Evolutionary conservation across 306 rosid species (phyloP).

Genomic region (Amphicarpaea edgeworthii): DNA sequence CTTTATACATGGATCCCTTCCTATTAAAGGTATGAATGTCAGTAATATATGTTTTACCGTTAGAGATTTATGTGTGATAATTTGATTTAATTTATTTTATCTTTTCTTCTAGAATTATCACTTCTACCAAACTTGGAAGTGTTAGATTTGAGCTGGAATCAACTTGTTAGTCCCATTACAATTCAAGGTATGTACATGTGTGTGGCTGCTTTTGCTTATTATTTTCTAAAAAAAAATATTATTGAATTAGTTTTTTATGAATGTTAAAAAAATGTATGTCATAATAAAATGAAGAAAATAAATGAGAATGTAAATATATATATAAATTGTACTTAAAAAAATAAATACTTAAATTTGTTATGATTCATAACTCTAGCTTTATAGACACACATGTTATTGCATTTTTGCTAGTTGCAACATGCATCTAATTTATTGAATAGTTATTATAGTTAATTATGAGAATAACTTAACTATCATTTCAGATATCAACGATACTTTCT

Average conservation of each 20-base stretch:
- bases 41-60: background rate
- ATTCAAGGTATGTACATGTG: background rate
- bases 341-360: too few species aligned
- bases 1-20: background rate
- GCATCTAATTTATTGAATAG: too few species aligned
- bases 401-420: background rate
- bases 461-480: too few species aligned
- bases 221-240: background rate
- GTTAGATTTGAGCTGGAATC: background rate
- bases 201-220: background rate
- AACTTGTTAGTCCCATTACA: background rate
- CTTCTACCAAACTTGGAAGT: background rate
- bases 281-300: too few species aligned
- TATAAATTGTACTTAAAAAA: too few species aligned
- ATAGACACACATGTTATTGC: background rate
- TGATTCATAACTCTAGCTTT: background rate
- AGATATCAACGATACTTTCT: too few species aligned
- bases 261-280: too few species aligned
- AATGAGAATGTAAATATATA: too few species aligned
- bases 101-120: background rate
- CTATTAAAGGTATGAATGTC: background rate
- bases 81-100: background rate
- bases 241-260: too few species aligned
- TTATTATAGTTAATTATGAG: too few species aligned
- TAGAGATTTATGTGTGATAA: background rate